These are phyloP conservation scores for Plantago ovata DNA, from an alignment of 257 asterid species.

Conservation along the genomic window DNA sequence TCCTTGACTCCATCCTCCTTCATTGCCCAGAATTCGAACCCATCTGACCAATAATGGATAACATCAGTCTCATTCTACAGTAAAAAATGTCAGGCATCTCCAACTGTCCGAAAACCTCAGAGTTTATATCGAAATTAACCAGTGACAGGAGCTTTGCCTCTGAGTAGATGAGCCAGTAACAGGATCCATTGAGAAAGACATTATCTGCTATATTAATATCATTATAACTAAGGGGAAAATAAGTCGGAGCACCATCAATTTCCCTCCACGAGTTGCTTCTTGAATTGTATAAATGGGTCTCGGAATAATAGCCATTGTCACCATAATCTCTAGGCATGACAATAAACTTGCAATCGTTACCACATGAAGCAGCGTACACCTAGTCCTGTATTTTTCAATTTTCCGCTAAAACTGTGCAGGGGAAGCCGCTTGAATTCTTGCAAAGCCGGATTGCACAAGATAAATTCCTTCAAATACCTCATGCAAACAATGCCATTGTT, in stretches of 20 bases:
- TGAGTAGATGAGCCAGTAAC: too few species aligned
- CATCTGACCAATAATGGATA: background rate
- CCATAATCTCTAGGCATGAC: background rate
- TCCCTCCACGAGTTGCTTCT: background rate
- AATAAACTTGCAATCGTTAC: background rate
- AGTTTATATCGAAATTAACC: background rate
- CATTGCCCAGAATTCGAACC: constrained; percentile 2
- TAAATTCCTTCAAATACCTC: background rate
- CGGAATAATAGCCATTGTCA: too few species aligned
- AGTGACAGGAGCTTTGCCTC: too few species aligned
- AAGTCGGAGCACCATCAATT: background rate
- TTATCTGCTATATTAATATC: too few species aligned
- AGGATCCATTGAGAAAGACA: background rate
- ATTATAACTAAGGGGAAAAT: too few species aligned
- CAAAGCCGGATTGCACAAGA: background rate
- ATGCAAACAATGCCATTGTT: background rate
- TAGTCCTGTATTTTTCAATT: background rate
- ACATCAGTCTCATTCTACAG: too few species aligned
- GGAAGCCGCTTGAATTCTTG: background rate
- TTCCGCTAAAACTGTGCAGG: background rate
- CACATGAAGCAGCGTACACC: background rate
- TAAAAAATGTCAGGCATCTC: too few species aligned
- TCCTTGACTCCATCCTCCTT: background rate
- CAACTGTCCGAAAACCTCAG: background rate
- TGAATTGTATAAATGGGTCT: background rate